phyloP scores from a whole-genome alignment of 2,329 filamentous ascomycete species.

The Ceratocystis cacaofunesta region DNA sequence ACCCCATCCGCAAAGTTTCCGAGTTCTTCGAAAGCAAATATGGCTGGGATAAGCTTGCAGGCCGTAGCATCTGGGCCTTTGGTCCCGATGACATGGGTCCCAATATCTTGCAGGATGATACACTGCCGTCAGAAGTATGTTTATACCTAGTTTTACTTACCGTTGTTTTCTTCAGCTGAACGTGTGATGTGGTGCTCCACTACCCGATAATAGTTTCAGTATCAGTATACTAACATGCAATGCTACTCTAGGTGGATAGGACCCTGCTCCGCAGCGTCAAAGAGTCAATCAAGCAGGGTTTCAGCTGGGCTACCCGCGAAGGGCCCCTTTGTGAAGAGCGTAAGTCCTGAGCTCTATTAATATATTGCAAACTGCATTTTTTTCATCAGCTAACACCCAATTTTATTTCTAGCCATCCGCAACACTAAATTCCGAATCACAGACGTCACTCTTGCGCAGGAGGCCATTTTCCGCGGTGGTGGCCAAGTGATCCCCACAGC shows the following conservation, averaged over 20 bases:
- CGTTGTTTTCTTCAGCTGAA: not conserved
- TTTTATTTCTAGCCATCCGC: constrained; percentile 54
- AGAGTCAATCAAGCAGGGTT: constrained; percentile 88
- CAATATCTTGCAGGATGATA: constrained; percentile 95
- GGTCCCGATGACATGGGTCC: constrained; percentile 88
- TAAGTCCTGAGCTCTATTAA: constrained; percentile 33
- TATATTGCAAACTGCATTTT: not conserved
- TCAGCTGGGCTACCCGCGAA: constrained; percentile 91
- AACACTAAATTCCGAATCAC: constrained; percentile 97
- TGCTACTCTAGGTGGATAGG: constrained; percentile 58
- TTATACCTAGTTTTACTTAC: constrained; percentile 6
- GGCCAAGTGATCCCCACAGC: constrained; percentile 96
- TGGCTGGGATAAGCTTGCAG: constrained; percentile 89
- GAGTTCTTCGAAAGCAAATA: constrained; percentile 97
- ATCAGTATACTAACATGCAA: constrained; percentile 17
- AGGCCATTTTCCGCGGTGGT: constrained; percentile 88
- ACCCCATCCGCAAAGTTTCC: constrained; percentile 81
- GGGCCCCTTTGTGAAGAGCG: constrained; percentile 95
- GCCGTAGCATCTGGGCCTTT: constrained; percentile 95
- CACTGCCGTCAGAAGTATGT: constrained; percentile 67
- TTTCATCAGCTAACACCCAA: not conserved
- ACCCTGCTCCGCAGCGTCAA: constrained; percentile 74
- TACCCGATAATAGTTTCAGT: constrained; percentile 6
- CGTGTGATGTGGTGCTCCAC: not conserved
- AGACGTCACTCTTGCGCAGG: constrained; percentile 69